Evolutionary conservation across 2,329 filamentous ascomycete species (phyloP), one percentile per base, ranked within the genome.

Genomic region (Hypoxylon sp.): DNA sequence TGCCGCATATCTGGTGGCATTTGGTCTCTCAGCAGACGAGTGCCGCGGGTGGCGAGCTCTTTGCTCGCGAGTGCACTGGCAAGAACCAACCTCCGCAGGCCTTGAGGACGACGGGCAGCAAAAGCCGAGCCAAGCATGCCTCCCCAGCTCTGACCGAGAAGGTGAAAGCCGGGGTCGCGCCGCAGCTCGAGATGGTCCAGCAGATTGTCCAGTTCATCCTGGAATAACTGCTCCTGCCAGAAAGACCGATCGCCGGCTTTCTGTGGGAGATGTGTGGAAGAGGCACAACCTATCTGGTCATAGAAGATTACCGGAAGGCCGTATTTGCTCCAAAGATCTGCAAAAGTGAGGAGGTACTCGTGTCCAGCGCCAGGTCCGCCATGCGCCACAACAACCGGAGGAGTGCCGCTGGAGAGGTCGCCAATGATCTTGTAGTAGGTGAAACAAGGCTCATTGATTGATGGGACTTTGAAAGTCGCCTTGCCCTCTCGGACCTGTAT

Each of bases 241-340:
- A 72, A 72, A 0, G 49, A 28, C 23, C 59, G 17, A 21, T 73
- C 65, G 19, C 70, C 67, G 3, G 52, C 57, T 23, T 64, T 69
- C 1, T 72, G 19, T 0, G 5, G 61, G 3, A 73, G 61, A 61
- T 73, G 70, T 0, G 72, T 74, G 5, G 72, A 73, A 3, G 32
- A 28, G 3, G 49, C 72, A 23, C 65, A 68, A 13, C 72, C 72
- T 3, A 73, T 68, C 36, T 74, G 70, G 45, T 74, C 72, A 36
- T 72, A 72, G 32, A 72, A 68, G 19, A 72, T n/a, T 13, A 72
- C 56, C 3, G 70, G 70, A 2, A 64, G n/a, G 45, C 30, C 56
- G 34, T 69, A 66, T 6, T 50, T 14, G 0, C 14, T 28, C 32
- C 51, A 64, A 1, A 73, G 65, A 5, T 63, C 59, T 2, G 55